Evolutionary conservation across 1,284 basidiomycete genomes (phyloP).

Genomic region (Gymnopus androsaceus): DNA sequence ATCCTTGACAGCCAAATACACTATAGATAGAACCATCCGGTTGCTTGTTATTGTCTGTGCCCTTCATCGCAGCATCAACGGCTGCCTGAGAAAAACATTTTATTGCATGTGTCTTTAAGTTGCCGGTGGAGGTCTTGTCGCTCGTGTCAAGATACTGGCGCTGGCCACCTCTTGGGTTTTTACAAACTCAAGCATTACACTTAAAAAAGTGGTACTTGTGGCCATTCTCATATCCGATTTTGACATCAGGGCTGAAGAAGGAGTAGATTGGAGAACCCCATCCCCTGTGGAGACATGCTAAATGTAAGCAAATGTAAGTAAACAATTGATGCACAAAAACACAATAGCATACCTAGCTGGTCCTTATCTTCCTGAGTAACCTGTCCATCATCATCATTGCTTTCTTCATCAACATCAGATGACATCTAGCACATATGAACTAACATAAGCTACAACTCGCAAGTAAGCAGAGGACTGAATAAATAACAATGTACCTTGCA

Average conservation of each 20-base stretch:
- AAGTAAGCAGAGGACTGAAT: no score
- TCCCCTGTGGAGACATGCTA: no score
- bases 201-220: slow-evolving; percentile 13
- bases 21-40: background rate
- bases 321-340: no score
- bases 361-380: no score
- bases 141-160: slow-evolving; percentile 12
- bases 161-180: slow-evolving; percentile 3
- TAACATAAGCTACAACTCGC: no score
- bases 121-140: slow-evolving; percentile 10
- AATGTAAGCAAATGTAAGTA: no score
- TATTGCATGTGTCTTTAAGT: slow-evolving; percentile 14
- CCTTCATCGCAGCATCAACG: slow-evolving; percentile 7
- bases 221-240: slow-evolving; percentile 5
- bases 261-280: background rate
- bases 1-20: no score
- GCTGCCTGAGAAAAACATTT: background rate
- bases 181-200: slow-evolving; percentile 9
- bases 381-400: no score
- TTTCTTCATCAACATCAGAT: no score
- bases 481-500: no score
- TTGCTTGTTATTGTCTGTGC: background rate
- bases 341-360: no score
- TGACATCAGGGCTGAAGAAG: background rate
- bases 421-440: no score